These are phyloP conservation scores for Omphalotus olearius DNA, from an alignment of 1,284 basidiomycete species.

Conservation along the genomic window DNA sequence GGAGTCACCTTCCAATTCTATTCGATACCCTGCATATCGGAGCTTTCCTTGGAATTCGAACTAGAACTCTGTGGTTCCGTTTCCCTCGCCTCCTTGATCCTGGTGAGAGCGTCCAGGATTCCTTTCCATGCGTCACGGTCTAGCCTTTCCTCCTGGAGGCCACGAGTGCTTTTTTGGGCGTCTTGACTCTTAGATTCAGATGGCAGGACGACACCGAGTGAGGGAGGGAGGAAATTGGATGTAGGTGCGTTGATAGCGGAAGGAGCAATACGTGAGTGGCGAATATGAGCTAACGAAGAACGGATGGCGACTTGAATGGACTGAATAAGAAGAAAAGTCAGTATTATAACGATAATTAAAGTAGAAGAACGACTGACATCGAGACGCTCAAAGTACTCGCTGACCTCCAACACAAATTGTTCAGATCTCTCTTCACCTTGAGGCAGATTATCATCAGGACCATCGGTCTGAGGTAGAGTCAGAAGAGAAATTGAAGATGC, in stretches of 20 bases:
- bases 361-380: constrained; percentile 48
- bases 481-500: constrained; percentile 73
- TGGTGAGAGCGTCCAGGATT: constrained; percentile 59
- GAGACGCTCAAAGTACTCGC: constrained; percentile 77
- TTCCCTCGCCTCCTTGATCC: constrained; percentile 49
- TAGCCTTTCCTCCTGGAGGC: constrained; percentile 72
- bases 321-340: constrained; percentile 30
- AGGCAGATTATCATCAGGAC: constrained; percentile 57
- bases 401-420: constrained; percentile 77
- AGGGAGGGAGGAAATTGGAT: constrained; percentile 65
- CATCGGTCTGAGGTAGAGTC: constrained; percentile 74
- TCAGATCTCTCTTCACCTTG: constrained; percentile 79
- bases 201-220: constrained; percentile 72
- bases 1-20: background rate
- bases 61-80: background rate
- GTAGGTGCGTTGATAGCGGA: constrained; percentile 76
- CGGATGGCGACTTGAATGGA: constrained; percentile 70
- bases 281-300: constrained; percentile 73
- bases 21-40: constrained; percentile 1
- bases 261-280: constrained; percentile 77
- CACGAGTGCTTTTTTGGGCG: constrained; percentile 39
- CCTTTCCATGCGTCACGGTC: constrained; percentile 75
- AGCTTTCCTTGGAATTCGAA: background rate
- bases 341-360: constrained; percentile 4
- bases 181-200: constrained; percentile 27